A percentile compares a stretch with the other conserved stretches of the same genome.
These are phyloP conservation scores for Candida incommunis DNA, from an alignment of 805 yeast species.

Conservation along the genomic window DNA sequence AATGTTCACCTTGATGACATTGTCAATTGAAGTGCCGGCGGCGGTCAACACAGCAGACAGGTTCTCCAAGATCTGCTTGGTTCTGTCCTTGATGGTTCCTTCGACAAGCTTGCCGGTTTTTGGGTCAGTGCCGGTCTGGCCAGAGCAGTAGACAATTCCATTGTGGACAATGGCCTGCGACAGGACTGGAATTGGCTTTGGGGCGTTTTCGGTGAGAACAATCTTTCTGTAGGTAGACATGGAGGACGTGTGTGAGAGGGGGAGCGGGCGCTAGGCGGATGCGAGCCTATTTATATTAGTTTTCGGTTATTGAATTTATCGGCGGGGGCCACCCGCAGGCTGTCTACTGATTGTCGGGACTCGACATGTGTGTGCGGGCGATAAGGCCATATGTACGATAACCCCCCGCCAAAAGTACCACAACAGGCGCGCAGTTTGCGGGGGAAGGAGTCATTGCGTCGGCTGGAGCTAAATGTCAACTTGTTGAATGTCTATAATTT, in stretches of 20 bases:
- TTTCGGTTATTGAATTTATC: too few relatives aligned
- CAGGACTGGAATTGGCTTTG: slow-evolving; percentile 82
- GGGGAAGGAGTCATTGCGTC: too few relatives aligned
- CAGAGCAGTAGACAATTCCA: slow-evolving; percentile 61
- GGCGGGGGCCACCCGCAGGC: too few relatives aligned
- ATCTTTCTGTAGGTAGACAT: slow-evolving; percentile 39
- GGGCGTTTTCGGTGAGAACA: slow-evolving; percentile 54
- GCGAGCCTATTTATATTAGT: too few relatives aligned
- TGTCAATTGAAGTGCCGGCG: slow-evolving; percentile 69
- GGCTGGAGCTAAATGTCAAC: too few relatives aligned
- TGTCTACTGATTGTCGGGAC: too few relatives aligned
- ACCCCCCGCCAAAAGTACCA: too few relatives aligned
- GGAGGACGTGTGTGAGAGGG: slow-evolving; percentile 54
- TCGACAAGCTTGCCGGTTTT: slow-evolving; percentile 27
- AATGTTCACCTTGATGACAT: slow-evolving; percentile 76
- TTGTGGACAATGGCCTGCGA: slow-evolving; percentile 81
- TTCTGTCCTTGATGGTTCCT: slow-evolving; percentile 38
- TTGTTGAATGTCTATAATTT: too few relatives aligned
- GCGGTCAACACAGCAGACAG: slow-evolving; percentile 56
- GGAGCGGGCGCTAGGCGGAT: slow-evolving; percentile 46
- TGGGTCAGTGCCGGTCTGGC: slow-evolving; percentile 36
- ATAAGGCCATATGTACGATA: too few relatives aligned
- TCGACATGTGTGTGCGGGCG: too few relatives aligned
- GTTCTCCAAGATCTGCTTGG: slow-evolving; percentile 27
- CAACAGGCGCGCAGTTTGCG: too few relatives aligned